A percentile compares a stretch with the other conserved stretches of the same genome.
Conservation (phyloP, 305 asterid genomes). For the Fraxinus nigra region DNA sequence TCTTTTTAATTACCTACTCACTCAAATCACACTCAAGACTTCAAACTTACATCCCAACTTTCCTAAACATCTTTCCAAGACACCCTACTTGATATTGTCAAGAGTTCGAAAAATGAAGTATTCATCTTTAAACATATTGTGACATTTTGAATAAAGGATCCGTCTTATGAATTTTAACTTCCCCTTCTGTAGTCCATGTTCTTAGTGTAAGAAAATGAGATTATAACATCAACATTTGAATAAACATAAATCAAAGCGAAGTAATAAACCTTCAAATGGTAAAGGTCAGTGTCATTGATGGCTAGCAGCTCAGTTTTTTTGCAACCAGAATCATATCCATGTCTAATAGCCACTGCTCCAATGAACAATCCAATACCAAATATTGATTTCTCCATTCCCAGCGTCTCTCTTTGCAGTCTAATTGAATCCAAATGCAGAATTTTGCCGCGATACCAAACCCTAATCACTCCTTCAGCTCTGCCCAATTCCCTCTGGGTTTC, state of each 20-base stretch:
- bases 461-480: slow-evolving; percentile 69
- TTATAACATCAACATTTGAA: neutral
- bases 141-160: neutral
- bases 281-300: slow-evolving; percentile 72
- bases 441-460: slow-evolving; percentile 80
- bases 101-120: neutral
- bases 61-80: neutral
- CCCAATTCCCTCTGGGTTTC: slow-evolving; percentile 54
- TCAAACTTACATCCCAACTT: neutral
- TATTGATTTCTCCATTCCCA: slow-evolving; percentile 80
- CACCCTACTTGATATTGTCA: neutral
- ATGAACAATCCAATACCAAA: slow-evolving; percentile 89
- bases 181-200: neutral
- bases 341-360: slow-evolving; percentile 84
- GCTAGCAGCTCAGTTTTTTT: slow-evolving; percentile 82
- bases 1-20: no score
- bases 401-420: slow-evolving; percentile 55
- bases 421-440: slow-evolving; percentile 82
- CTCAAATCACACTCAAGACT: neutral
- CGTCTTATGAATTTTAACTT: neutral
- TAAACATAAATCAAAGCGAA: neutral
- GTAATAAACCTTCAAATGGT: slow-evolving; percentile 68
- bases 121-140: neutral
- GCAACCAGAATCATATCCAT: slow-evolving; percentile 81
- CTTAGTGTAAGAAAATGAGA: neutral